phyloP scores from a whole-genome alignment of 2,329 filamentous ascomycete species.

The Cordyceps fumosorosea region DNA sequence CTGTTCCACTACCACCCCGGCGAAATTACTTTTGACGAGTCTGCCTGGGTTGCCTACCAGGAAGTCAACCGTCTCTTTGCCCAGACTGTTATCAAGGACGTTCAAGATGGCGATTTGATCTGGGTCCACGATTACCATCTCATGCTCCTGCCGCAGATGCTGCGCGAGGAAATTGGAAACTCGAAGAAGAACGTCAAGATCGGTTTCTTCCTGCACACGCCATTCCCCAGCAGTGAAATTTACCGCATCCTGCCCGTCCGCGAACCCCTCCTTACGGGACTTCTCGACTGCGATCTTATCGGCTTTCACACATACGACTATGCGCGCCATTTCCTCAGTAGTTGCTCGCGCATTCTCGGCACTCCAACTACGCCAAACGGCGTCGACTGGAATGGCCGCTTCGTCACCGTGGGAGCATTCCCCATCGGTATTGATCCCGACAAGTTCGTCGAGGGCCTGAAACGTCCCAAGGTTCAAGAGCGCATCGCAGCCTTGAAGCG shows the following conservation, averaged over 20 bases:
- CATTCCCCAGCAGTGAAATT: constrained; percentile 94
- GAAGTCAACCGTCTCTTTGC: constrained; percentile 92
- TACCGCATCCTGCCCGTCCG: constrained; percentile 92
- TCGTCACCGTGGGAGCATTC: constrained; percentile 89
- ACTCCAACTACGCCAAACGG: constrained; percentile 83
- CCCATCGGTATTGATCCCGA: constrained; percentile 97
- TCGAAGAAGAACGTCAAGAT: constrained; percentile 90
- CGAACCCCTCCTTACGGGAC: constrained; percentile 77
- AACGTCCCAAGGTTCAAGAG: constrained; percentile 79
- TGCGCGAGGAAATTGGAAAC: constrained; percentile 78
- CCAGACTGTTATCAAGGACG: constrained; percentile 76
- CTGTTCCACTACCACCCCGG: constrained; percentile 98
- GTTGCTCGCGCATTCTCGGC: constrained; percentile 84
- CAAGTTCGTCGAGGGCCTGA: constrained; percentile 84
- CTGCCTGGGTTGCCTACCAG: constrained; percentile 85
- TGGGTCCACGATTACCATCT: constrained; percentile 99
- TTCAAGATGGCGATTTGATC: constrained; percentile 87
- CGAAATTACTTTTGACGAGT: constrained; percentile 96
- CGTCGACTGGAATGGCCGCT: constrained; percentile 81
- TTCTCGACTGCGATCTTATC: constrained; percentile 89
- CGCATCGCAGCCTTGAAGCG: constrained; percentile 77
- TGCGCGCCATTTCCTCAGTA: constrained; percentile 93
- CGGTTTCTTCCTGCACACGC: constrained; percentile 95
- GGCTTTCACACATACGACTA: constrained; percentile 99
- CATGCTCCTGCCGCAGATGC: constrained; percentile 93